phyloP scores from a whole-genome alignment of 805 yeast genomes.

The Myxozyma mucilagina region DNA sequence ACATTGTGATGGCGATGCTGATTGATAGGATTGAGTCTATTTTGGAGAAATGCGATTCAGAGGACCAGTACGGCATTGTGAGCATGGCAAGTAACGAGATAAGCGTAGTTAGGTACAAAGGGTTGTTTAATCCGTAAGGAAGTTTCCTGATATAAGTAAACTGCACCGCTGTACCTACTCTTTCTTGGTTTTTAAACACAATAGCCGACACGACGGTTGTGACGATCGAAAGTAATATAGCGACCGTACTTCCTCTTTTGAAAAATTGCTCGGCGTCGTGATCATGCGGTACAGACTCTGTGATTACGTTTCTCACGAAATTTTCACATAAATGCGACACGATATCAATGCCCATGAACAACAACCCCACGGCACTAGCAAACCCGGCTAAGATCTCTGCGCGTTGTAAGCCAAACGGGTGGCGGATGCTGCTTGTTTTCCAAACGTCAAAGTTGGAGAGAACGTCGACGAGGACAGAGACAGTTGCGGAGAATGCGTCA shows the following conservation, averaged over 20 bases:
- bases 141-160: conserved; percentile 21
- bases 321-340: conserved; percentile 87
- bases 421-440: conserved; percentile 75
- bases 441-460: conserved; percentile 93
- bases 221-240: conserved; percentile 31
- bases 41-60: conserved; percentile 33
- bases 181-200: conserved; percentile 40
- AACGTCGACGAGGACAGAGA: conserved; percentile 69
- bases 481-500: conserved; percentile 75
- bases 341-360: conserved; percentile 89
- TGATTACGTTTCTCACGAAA: conserved; percentile 35
- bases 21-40: conserved; percentile 44
- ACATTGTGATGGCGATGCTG: conserved; percentile 44
- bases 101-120: conserved; percentile 20
- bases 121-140: conserved; percentile 27
- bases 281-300: conserved; percentile 22
- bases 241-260: conserved; percentile 20
- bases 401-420: conserved; percentile 93
- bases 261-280: conserved; percentile 27
- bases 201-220: conserved; percentile 42
- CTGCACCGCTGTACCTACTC: conserved; percentile 35
- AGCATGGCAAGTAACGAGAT: conserved; percentile 6
- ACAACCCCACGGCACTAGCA: conserved; percentile 77
- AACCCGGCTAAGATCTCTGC: conserved; percentile 85
- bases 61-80: conserved; percentile 16